These are phyloP conservation scores for Rhynchospora breviuscula DNA, from an alignment of 176 grass and related monocot species.

Conservation along the genomic window DNA sequence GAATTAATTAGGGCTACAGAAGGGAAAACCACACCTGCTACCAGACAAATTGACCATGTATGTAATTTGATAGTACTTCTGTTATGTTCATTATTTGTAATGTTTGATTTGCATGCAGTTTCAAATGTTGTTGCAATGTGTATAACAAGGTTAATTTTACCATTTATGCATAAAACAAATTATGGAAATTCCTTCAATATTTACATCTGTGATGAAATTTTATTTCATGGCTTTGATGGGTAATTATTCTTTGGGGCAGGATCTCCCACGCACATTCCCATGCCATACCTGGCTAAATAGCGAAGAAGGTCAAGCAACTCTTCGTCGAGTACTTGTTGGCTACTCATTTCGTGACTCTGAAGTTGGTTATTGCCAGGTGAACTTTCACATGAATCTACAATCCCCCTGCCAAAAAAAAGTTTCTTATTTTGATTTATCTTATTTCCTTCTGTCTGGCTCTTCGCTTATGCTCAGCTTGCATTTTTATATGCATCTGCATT, in stretches of 20 bases:
- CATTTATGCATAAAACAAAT: not conserved
- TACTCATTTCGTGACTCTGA: slow-evolving; percentile 98
- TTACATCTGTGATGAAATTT: not conserved
- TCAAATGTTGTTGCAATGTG: not conserved
- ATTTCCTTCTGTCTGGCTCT: not conserved
- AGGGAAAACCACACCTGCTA: slow-evolving; percentile 83
- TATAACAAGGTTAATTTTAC: not conserved
- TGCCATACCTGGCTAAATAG: slow-evolving; percentile 89
- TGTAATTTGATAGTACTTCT: slow-evolving; percentile 27
- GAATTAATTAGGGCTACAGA: slow-evolving; percentile 77
- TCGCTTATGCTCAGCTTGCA: not conserved
- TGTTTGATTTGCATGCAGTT: not conserved
- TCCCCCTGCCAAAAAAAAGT: not conserved
- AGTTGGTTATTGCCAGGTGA: slow-evolving; percentile 98
- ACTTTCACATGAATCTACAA: not conserved
- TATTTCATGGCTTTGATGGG: not conserved
- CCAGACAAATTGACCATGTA: slow-evolving; percentile 90
- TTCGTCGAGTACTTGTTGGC: slow-evolving; percentile 80
- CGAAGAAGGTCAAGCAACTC: slow-evolving; percentile 77
- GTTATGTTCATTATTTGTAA: not conserved
- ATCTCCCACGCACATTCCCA: slow-evolving; percentile 92
- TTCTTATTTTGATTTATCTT: not conserved
- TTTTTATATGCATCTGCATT: not conserved
- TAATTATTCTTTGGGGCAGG: slow-evolving; percentile 29
- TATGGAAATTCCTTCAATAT: not conserved